A percentile compares a stretch with the other conserved stretches of the same genome.
Evolutionary conservation across 139 green algal species (phyloP).

Genomic region (Micromonas commoda): DNA sequence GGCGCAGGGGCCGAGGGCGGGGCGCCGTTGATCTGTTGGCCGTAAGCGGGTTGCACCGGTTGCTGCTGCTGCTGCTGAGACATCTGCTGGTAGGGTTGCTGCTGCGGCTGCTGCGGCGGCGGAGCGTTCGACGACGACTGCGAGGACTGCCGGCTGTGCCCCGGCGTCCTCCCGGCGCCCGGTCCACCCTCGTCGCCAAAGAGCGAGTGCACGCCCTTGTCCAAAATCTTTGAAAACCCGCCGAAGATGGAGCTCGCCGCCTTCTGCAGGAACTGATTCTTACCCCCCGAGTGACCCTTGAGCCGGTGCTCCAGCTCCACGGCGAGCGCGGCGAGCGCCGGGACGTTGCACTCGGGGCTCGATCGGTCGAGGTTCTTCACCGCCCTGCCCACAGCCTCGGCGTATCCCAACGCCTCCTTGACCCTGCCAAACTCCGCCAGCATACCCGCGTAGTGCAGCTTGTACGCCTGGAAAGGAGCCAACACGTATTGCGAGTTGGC

Average conservation of each 20-base stretch:
- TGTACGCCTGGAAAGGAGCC: conserved; percentile 57
- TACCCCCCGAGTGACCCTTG: background rate
- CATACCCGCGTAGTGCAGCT: conserved; percentile 47
- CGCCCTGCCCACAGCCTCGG: conserved; percentile 10
- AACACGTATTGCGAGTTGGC: conserved; percentile 44
- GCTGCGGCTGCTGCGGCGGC: background rate
- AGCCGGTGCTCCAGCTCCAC: conserved; percentile 18
- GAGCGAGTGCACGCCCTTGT: background rate
- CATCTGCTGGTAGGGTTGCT: background rate
- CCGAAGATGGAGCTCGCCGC: background rate
- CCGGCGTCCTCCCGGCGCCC: background rate
- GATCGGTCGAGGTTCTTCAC: conserved; percentile 1
- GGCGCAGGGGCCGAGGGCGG: too few species aligned
- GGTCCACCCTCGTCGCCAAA: conserved; percentile 1
- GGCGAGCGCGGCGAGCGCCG: background rate
- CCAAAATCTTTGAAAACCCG: background rate
- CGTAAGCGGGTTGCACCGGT: background rate
- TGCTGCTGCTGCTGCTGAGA: conserved; percentile 11
- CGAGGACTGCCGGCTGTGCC: background rate
- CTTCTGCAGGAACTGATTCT: background rate
- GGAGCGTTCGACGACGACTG: conserved; percentile 2
- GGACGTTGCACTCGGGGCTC: conserved; percentile 6
- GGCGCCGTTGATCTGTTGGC: too few species aligned
- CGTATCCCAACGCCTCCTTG: conserved; percentile 29
- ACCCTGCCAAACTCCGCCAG: conserved; percentile 36